These are phyloP conservation scores for Rhodamnia argentea DNA, from an alignment of 345 rosid genomes.

Conservation along the genomic window DNA sequence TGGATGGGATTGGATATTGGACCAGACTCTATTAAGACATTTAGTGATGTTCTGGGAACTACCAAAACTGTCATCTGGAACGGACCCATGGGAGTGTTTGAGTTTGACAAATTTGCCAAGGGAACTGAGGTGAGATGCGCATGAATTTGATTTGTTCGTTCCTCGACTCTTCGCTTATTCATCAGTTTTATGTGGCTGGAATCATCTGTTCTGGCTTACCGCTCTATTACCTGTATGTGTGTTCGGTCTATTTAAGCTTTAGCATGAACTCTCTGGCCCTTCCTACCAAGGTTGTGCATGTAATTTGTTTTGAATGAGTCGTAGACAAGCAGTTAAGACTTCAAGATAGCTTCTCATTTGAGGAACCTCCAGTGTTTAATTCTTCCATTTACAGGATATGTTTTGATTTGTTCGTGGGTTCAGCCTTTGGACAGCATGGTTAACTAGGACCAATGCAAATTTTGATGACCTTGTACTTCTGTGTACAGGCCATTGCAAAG, in stretches of 20 bases:
- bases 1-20: conserved; percentile 97
- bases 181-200: not conserved
- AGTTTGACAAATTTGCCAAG: conserved; percentile 71
- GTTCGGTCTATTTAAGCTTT: not conserved
- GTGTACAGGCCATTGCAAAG: conserved; percentile 70
- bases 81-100: conserved; percentile 99
- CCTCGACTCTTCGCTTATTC: not conserved
- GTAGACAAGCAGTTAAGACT: not conserved
- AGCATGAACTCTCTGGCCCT: not conserved
- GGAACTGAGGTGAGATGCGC: conserved; percentile 61
- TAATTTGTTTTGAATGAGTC: not conserved
- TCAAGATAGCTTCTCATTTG: not conserved
- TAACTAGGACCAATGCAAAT: not conserved
- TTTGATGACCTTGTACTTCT: not conserved
- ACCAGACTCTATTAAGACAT: conserved; percentile 70
- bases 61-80: conserved; percentile 94
- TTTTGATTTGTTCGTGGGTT: not conserved
- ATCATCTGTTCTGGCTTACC: not conserved
- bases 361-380: not conserved
- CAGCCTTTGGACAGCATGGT: not conserved
- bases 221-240: not conserved
- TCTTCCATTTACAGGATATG: not conserved
- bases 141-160: not conserved
- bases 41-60: conserved; percentile 63
- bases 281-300: not conserved